These are phyloP conservation scores for Angomonas ambiguus DNA, from an alignment of 208 protist genomes.

Conservation along the genomic window DNA sequence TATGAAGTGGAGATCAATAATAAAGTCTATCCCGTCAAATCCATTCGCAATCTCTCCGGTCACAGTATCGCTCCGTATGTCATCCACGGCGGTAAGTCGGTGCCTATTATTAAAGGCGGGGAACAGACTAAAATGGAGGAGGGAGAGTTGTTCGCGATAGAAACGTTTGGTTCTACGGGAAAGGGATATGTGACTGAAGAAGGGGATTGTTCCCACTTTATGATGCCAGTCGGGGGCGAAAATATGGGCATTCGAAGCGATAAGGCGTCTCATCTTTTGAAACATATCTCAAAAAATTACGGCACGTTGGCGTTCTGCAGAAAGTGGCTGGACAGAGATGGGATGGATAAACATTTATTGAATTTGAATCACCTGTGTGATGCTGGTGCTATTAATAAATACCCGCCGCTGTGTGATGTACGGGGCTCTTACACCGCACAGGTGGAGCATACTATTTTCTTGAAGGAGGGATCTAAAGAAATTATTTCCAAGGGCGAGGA, in stretches of 20 bases:
- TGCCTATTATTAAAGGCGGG: slow-evolving; percentile 97
- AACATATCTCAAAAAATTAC: slow-evolving; percentile 91
- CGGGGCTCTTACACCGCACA: slow-evolving; percentile 97
- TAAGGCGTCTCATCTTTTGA: slow-evolving; percentile 90
- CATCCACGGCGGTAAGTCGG: slow-evolving; percentile 99
- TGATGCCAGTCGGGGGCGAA: slow-evolving; percentile 89
- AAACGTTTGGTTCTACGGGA: slow-evolving; percentile 99
- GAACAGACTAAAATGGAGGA: slow-evolving; percentile 95
- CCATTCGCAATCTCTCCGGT: slow-evolving; percentile 98
- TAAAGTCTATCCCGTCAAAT: slow-evolving; percentile 93
- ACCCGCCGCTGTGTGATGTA: slow-evolving; percentile 96
- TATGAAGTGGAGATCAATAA: slow-evolving; percentile 95
- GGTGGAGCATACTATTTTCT: slow-evolving; percentile 96
- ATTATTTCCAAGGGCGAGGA: slow-evolving; percentile 95
- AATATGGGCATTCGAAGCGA: slow-evolving; percentile 62
- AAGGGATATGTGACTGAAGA: slow-evolving; percentile 94
- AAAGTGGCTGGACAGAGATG: slow-evolving; percentile 95
- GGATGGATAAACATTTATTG: slow-evolving; percentile 89
- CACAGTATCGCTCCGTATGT: slow-evolving; percentile 97
- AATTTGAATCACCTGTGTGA: slow-evolving; percentile 85
- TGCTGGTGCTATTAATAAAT: slow-evolving; percentile 89
- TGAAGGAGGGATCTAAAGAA: slow-evolving; percentile 95
- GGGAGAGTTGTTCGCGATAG: slow-evolving; percentile 99
- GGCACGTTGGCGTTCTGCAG: slow-evolving; percentile 97
- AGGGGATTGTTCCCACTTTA: slow-evolving; percentile 98